Base-by-base conservation (phyloP, 495 filamentous ascomycete genomes). In the Hypomontagnella submonticulosa region DNA sequence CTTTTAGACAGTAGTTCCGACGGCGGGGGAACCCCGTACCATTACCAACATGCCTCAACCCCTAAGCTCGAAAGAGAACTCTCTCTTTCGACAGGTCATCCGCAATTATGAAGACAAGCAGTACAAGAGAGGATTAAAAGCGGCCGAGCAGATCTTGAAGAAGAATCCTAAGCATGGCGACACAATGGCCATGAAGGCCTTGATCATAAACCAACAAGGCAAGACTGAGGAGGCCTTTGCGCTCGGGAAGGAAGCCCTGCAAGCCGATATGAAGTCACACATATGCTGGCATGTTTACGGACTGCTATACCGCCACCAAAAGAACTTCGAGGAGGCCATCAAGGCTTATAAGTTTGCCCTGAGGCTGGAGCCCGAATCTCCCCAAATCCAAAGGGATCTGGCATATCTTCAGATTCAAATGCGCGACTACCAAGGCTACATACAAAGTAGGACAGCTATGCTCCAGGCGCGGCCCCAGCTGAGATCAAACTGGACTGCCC, bases 211-310 rank as follows among this genome's bases (percentile, higher is more conserved):
- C 75, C 88, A 89, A 38, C 87, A 91, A 73, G 92, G 93, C 57
- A 92, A 96, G 78, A 85, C 87, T 15, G 90, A 97, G 43, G 95
- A 99, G 80, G 95, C 95, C 0, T 98, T 98, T 74, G 86, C 85
- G 30, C 83, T 99, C 52, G 94, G 90, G 63, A 98, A 97, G 80
- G 84, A 90, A 56, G 95, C 95, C 44, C 82, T 99, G 42, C 90
- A 87, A 47, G 90, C 93, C 63, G 93, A 97, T 70, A 97, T 98
- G 93, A 97, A 93, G 79, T 97, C 93, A 63, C 96, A 98, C 76
- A 92, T 98, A 67, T 97, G 93, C 80, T 99, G 95, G 95, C 95
- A 99, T 76, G 96, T 99, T 36, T 98, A 98, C 71, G 95, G 95
- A n/a, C 79, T 99, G 59, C 84, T 99, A 37, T 97, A 93, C 76